A percentile compares a stretch with the other conserved stretches of the same genome.
Conservation (phyloP, 2,329 filamentous ascomycete species). For the Ceratocystis destructans region DNA sequence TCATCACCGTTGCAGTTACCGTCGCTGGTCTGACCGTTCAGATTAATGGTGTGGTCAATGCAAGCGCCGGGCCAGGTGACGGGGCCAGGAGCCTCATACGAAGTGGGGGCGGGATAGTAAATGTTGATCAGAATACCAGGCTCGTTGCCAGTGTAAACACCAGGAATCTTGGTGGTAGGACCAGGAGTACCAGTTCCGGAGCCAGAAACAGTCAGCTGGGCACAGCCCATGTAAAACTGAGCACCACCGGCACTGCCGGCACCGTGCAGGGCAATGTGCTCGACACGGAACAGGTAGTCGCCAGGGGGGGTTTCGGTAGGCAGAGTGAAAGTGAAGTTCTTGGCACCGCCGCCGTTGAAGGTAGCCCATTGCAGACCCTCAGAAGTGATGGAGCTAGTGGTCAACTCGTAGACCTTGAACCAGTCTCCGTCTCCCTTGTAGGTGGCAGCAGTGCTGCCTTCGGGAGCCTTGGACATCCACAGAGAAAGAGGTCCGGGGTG, state of each 20-base stretch:
- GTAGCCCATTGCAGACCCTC: slow-evolving; percentile 19
- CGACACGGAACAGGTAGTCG: slow-evolving; percentile 36
- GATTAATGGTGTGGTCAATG: slow-evolving; percentile 29
- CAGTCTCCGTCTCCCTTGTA: slow-evolving; percentile 27
- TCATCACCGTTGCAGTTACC: slow-evolving; percentile 27
- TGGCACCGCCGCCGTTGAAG: slow-evolving; percentile 21
- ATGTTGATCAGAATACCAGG: slow-evolving; percentile 31
- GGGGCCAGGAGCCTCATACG: slow-evolving; percentile 23
- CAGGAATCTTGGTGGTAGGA: slow-evolving; percentile 28
- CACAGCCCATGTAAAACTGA: slow-evolving; percentile 34
- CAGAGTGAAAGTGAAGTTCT: slow-evolving; percentile 28
- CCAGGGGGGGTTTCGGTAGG: slow-evolving; percentile 34
- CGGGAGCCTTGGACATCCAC: slow-evolving; percentile 29
- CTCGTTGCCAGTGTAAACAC: slow-evolving; percentile 28
- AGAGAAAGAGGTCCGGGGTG: slow-evolving; percentile 29
- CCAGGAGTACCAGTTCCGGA: slow-evolving; percentile 30
- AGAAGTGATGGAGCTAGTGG: slow-evolving; percentile 18
- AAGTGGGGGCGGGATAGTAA: slow-evolving; percentile 30
- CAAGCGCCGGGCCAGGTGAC: slow-evolving; percentile 26
- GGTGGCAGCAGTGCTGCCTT: slow-evolving; percentile 25
- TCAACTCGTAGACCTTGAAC: slow-evolving; percentile 29
- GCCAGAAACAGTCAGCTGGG: slow-evolving; percentile 27
- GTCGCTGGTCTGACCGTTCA: slow-evolving; percentile 25
- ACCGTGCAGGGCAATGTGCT: slow-evolving; percentile 36
- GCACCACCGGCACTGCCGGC: slow-evolving; percentile 31